Conservation (phyloP, 257 asterid genomes). For the Euphrasia confusa region DNA sequence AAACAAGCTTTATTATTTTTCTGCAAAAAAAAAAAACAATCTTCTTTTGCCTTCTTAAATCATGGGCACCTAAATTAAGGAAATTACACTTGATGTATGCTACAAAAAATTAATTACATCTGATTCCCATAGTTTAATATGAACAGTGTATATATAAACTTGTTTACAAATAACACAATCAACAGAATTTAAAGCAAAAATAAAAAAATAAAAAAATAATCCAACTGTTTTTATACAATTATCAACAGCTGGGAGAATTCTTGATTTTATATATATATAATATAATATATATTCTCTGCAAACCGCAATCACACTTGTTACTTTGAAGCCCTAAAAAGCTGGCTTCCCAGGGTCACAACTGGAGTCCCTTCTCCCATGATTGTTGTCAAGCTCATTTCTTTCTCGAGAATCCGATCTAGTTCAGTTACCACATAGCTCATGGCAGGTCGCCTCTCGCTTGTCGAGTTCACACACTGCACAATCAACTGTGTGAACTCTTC, state of each 20-base stretch:
- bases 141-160: conserved; percentile 30
- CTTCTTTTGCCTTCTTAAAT: neutral
- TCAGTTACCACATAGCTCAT: conserved; percentile 72
- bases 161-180: conserved; percentile 34
- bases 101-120: neutral
- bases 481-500: conserved; percentile 69
- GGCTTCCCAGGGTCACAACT: conserved; percentile 81
- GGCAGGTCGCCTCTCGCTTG: conserved; percentile 73
- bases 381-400: conserved; percentile 86
- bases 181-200: conserved; percentile 27
- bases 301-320: conserved; percentile 33
- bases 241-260: conserved; percentile 58
- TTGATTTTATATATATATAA: conserved; percentile 21
- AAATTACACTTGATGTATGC: neutral
- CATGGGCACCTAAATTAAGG: neutral
- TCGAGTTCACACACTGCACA: conserved; percentile 51
- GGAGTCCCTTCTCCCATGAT: conserved; percentile 96
- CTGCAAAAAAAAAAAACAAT: neutral
- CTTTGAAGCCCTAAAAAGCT: conserved; percentile 72
- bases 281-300: conserved; percentile 24
- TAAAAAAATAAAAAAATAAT: conserved; percentile 21
- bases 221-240: conserved; percentile 80
- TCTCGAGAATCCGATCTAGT: conserved; percentile 74
- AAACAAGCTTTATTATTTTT: neutral
- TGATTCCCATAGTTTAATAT: conserved; percentile 16